A percentile compares a stretch with the other conserved stretches of the same genome.
Conservation (phyloP, 2,329 filamentous ascomycete species). For the Lasiodiplodia sp. region DNA sequence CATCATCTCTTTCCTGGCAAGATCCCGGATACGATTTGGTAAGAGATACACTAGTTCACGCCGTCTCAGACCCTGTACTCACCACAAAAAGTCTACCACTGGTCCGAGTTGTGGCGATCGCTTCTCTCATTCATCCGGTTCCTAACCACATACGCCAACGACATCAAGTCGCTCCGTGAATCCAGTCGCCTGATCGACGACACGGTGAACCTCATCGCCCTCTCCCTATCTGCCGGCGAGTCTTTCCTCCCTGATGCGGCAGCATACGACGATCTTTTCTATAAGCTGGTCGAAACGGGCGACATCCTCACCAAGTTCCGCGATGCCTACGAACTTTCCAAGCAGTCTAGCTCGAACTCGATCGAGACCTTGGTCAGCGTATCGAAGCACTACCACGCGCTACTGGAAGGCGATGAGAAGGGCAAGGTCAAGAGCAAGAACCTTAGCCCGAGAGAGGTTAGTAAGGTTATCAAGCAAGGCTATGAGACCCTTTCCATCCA, state of each 20-base stretch:
- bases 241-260: constrained; percentile 86
- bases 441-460: constrained; percentile 83
- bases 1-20: constrained; percentile 82
- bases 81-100: constrained; percentile 71
- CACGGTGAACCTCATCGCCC: constrained; percentile 81
- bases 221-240: constrained; percentile 86
- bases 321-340: constrained; percentile 69
- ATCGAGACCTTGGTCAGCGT: constrained; percentile 87
- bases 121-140: constrained; percentile 89
- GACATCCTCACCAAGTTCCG: constrained; percentile 84
- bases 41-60: constrained; percentile 29
- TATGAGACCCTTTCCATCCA: constrained; percentile 95
- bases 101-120: constrained; percentile 92
- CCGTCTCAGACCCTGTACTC: constrained; percentile 23
- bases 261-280: constrained; percentile 95
- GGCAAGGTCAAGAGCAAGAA: constrained; percentile 65
- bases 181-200: constrained; percentile 78
- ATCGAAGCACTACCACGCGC: constrained; percentile 82
- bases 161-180: constrained; percentile 72
- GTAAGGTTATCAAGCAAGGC: constrained; percentile 91
- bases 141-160: constrained; percentile 82
- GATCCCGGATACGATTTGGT: constrained; percentile 77
- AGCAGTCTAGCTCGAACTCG: constrained; percentile 61
- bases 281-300: constrained; percentile 94
- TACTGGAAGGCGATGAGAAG: constrained; percentile 69